Evolutionary conservation across 345 rosid genomes (phyloP).

Genomic region (Nasturtium officinale): DNA sequence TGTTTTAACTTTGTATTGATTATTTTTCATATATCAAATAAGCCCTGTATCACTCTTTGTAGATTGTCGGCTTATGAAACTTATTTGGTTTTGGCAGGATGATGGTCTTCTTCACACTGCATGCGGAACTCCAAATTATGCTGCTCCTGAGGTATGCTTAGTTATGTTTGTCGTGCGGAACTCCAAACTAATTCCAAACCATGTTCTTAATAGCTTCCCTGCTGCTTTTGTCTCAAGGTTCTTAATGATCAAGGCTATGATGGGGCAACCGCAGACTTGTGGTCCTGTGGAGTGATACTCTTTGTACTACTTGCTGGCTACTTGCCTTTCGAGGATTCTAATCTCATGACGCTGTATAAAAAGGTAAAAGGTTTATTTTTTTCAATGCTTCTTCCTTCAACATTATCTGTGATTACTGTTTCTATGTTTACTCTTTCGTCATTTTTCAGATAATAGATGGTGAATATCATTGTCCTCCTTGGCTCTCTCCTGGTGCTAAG

Average conservation of each 20-base stretch:
- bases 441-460: conserved; percentile 76
- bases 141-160: conserved; percentile 93
- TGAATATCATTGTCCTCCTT: conserved; percentile 80
- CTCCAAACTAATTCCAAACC: not conserved
- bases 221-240: conserved; percentile 55
- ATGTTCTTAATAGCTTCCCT: conserved; percentile 2
- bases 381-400: conserved; percentile 7
- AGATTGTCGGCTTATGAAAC: conserved; percentile 19
- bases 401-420: conserved; percentile 18
- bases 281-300: conserved; percentile 99
- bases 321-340: conserved; percentile 93
- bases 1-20: conserved; percentile 2
- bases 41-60: conserved; percentile 2
- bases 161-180: conserved; percentile 29
- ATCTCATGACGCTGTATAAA: conserved; percentile 78
- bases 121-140: conserved; percentile 99
- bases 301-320: conserved; percentile 97
- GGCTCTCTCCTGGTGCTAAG: conserved; percentile 94
- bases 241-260: conserved; percentile 94
- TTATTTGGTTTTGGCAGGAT: conserved; percentile 53
- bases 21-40: not conserved
- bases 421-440: conserved; percentile 25
- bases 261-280: conserved; percentile 94
- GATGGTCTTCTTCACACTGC: conserved; percentile 99
- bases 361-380: conserved; percentile 55